These are phyloP conservation scores for Gossypium australe DNA, from an alignment of 345 rosid genomes.

Conservation along the genomic window DNA sequence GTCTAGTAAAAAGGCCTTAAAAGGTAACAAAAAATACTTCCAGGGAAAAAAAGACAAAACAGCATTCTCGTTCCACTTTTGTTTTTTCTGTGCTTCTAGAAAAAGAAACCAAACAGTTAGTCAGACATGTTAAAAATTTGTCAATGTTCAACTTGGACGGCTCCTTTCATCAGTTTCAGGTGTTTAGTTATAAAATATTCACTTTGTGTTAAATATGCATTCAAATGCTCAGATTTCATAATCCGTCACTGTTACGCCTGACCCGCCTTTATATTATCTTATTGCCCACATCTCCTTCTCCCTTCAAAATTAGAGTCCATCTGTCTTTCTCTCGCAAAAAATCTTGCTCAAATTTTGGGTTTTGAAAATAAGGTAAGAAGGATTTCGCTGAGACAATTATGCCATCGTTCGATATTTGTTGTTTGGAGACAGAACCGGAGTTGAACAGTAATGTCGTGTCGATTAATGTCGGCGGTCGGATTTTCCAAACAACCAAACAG, in stretches of 20 bases:
- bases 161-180: background rate
- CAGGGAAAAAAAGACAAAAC: background rate
- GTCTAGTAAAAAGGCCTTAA: too few relatives aligned
- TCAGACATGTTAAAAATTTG: background rate
- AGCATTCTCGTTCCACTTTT: background rate
- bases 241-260: background rate
- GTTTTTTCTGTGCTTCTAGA: background rate
- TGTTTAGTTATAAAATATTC: background rate
- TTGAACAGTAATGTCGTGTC: conserved; percentile 40
- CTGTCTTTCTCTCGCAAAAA: too few relatives aligned
- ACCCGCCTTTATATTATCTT: background rate
- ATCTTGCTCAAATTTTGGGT: too few relatives aligned
- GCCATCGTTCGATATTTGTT: conserved; percentile 1
- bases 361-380: too few relatives aligned
- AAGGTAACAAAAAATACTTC: background rate
- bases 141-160: background rate
- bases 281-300: background rate
- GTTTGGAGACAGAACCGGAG: conserved; percentile 11
- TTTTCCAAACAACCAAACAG: conserved; percentile 76
- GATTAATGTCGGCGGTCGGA: conserved; percentile 66
- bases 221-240: background rate
- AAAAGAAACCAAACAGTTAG: background rate
- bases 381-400: conserved; percentile 1
- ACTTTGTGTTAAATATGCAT: background rate
- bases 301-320: too few relatives aligned